A percentile compares a stretch with the other conserved stretches of the same genome.
These are phyloP conservation scores for Amphirosellinia nigrospora DNA, from an alignment of 495 filamentous ascomycete species.

Conservation along the genomic window DNA sequence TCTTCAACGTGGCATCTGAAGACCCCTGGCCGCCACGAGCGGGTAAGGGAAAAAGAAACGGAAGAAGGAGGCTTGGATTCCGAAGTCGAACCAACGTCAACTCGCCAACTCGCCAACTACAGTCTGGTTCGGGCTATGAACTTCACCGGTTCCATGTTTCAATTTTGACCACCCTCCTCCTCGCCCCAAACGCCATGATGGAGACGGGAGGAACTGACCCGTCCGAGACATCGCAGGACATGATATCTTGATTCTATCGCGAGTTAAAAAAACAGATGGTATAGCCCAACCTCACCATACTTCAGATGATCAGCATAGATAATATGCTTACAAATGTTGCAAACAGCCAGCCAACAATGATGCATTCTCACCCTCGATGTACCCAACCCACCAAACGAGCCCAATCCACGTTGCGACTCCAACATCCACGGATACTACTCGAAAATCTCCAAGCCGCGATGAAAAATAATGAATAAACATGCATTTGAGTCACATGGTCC, in stretches of 20 bases:
- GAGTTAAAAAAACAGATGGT: background rate
- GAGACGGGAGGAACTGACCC: background rate
- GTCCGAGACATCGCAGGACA: background rate
- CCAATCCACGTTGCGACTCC: background rate
- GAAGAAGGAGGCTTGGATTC: background rate
- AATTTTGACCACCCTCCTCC: background rate
- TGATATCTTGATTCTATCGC: background rate
- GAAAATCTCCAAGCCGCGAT: background rate
- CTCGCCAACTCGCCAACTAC: background rate
- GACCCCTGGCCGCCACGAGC: slow-evolving; percentile 9
- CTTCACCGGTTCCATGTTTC: background rate
- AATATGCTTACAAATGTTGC: background rate
- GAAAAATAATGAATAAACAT: background rate
- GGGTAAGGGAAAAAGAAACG: slow-evolving; percentile 17
- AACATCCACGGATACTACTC: background rate
- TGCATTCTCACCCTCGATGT: background rate
- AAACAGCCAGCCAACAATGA: slow-evolving; percentile 1
- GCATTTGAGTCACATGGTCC: background rate
- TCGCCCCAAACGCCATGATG: background rate
- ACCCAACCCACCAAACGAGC: slow-evolving; percentile 4
- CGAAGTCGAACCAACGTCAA: background rate
- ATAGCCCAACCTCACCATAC: background rate
- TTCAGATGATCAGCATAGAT: background rate
- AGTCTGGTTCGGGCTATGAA: background rate
- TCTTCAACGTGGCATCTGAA: slow-evolving; percentile 24